A percentile compares a stretch with the other conserved stretches of the same genome.
Conservation (phyloP, 1,139 yeast genomes). For the Yamadazyma membranifaciens region DNA sequence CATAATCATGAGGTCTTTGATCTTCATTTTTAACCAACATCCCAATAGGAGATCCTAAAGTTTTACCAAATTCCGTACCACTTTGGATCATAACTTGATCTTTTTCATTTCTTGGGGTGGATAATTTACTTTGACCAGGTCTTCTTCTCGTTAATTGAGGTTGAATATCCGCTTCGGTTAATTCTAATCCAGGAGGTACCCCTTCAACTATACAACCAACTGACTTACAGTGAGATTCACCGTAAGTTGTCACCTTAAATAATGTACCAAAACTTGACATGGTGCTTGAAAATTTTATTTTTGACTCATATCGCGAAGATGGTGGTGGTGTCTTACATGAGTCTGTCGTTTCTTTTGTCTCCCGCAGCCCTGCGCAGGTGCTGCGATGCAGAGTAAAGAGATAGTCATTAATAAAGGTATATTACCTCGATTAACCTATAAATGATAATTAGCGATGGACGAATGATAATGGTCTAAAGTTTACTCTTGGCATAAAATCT, state of each 20-base stretch:
- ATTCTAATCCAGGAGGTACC: constrained; percentile 89
- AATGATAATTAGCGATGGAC: background rate
- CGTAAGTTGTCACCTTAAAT: constrained; percentile 84
- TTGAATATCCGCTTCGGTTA: constrained; percentile 85
- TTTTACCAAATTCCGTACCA: constrained; percentile 88
- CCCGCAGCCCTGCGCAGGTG: no score
- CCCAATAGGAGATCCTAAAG: constrained; percentile 94
- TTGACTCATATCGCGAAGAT: constrained; percentile 4
- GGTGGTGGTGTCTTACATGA: no score
- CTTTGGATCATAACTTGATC: constrained; percentile 91
- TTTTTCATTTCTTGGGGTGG: constrained; percentile 95
- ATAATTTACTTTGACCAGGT: constrained; percentile 91
- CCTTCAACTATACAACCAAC: constrained; percentile 99
- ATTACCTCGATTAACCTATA: background rate
- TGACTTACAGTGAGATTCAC: constrained; percentile 97
- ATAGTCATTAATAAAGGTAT: no score
- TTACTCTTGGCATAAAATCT: constrained; percentile 35
- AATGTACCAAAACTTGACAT: constrained; percentile 48
- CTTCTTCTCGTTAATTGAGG: constrained; percentile 95
- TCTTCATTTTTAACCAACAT: constrained; percentile 92
- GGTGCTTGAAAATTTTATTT: constrained; percentile 2
- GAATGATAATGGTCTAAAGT: constrained; percentile 20
- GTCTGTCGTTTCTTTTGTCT: no score
- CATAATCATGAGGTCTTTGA: constrained; percentile 94
- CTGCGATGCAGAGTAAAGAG: no score